phyloP scores from a whole-genome alignment of 2,329 filamentous ascomycete species.

The Rhynchosporium secalis region DNA sequence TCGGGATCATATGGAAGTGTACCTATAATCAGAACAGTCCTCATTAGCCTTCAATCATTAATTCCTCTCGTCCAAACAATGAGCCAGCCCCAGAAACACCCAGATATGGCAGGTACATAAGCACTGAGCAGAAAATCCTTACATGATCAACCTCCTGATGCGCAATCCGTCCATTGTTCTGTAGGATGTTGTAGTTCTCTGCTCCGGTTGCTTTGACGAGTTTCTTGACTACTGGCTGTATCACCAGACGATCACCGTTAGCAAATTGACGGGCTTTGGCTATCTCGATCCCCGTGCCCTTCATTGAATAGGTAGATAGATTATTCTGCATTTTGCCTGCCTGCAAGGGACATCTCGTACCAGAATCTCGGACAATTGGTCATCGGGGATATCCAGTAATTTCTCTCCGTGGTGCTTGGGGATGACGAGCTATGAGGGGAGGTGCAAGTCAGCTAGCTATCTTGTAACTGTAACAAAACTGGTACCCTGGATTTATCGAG shows the following conservation, averaged over 20 bases:
- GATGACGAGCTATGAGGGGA: conserved; percentile 70
- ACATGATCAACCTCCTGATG: conserved; percentile 94
- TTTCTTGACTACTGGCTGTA: conserved; percentile 78
- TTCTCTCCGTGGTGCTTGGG: conserved; percentile 94
- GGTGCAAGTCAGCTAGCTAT: not conserved
- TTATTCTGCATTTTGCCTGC: too few relatives aligned
- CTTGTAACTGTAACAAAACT: too few relatives aligned
- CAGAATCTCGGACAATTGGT: conserved; percentile 78
- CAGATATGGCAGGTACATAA: too few relatives aligned
- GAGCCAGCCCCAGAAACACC: conserved; percentile 36
- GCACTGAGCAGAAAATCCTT: conserved; percentile 39
- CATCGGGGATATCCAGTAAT: conserved; percentile 89
- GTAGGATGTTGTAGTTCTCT: conserved; percentile 85
- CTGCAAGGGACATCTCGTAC: conserved; percentile 46
- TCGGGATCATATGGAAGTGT: conserved; percentile 97
- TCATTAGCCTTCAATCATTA: not conserved
- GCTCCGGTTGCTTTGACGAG: conserved; percentile 76
- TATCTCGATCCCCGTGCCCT: too few relatives aligned
- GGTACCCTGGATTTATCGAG: too few relatives aligned
- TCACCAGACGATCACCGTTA: conserved; percentile 10
- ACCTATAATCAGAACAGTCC: conserved; percentile 53
- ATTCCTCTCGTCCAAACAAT: not conserved
- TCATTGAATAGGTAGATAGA: too few relatives aligned
- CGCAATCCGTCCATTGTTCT: conserved; percentile 91
- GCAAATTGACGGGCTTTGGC: not conserved